Conservation (phyloP, 257 asterid genomes). For the Nicotiana knightiana region DNA sequence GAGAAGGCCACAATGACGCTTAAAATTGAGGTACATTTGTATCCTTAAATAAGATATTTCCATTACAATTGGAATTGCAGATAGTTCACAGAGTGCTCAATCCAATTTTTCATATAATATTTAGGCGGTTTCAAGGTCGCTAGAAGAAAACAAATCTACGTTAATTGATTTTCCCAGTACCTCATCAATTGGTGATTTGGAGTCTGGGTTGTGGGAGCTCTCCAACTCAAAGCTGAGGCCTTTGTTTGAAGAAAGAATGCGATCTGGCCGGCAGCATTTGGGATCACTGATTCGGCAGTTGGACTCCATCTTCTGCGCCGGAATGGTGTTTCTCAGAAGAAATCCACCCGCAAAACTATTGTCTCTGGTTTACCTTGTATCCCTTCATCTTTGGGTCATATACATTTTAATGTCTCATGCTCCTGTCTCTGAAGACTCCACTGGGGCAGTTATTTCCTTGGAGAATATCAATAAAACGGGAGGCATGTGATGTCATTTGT, state of each 20-base stretch:
- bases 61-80: background rate
- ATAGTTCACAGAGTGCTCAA: slow-evolving; percentile 1
- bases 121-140: slow-evolving; percentile 65
- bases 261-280: slow-evolving; percentile 66
- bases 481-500: slow-evolving; percentile 29
- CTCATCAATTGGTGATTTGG: slow-evolving; percentile 50
- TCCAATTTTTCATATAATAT: slow-evolving; percentile 5
- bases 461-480: slow-evolving; percentile 80
- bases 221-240: slow-evolving; percentile 50
- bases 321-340: slow-evolving; percentile 57
- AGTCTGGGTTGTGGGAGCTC: slow-evolving; percentile 44
- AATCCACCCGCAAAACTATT: slow-evolving; percentile 71
- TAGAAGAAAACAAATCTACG: slow-evolving; percentile 48
- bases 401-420: slow-evolving; percentile 69
- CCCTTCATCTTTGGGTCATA: slow-evolving; percentile 86
- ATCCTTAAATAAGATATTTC: slow-evolving; percentile 11
- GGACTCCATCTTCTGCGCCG: slow-evolving; percentile 73
- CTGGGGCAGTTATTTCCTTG: slow-evolving; percentile 60
- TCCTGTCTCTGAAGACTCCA: slow-evolving; percentile 42
- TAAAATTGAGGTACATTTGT: slow-evolving; percentile 61
- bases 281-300: slow-evolving; percentile 73
- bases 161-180: slow-evolving; percentile 34
- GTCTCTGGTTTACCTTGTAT: slow-evolving; percentile 57
- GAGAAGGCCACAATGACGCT: slow-evolving; percentile 78
- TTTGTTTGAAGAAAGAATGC: slow-evolving; percentile 46